These are phyloP conservation scores for Heliamphora pulchella DNA, from an alignment of 179 eudicot genomes.

Conservation along the genomic window DNA sequence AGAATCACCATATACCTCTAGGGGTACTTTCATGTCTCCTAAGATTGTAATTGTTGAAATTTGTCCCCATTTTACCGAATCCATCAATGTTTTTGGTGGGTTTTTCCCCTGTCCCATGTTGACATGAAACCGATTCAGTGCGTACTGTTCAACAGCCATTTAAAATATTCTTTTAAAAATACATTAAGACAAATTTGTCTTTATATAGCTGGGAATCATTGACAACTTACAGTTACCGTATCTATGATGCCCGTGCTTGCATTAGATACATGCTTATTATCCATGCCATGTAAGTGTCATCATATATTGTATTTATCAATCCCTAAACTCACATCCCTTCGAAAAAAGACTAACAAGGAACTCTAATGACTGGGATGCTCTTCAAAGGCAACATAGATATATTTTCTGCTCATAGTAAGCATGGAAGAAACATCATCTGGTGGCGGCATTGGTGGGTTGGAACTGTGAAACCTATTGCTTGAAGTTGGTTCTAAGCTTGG, in stretches of 20 bases:
- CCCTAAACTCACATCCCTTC: not conserved
- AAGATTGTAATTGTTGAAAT: not conserved
- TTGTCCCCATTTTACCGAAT: conserved; percentile 4
- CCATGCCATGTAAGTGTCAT: not conserved
- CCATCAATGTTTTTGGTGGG: not conserved
- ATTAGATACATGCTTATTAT: not conserved
- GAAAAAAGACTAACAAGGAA: too few species aligned
- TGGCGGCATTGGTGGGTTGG: not conserved
- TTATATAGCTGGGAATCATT: not conserved
- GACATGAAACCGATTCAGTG: not conserved
- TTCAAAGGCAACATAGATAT: not conserved
- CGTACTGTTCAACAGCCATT: not conserved
- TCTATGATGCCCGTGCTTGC: not conserved
- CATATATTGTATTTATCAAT: conserved; percentile 1
- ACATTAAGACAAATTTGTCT: not conserved
- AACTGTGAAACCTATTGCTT: not conserved
- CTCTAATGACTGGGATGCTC: not conserved
- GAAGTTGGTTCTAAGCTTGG: not conserved
- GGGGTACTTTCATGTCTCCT: not conserved
- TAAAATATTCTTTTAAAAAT: not conserved
- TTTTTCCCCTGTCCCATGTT: not conserved
- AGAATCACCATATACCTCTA: not conserved
- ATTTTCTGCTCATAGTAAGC: not conserved
- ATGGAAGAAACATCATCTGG: not conserved
- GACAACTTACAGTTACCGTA: not conserved